Base-by-base conservation (phyloP, 2,329 filamentous ascomycete species). In the Ophiostoma himal-ulmi region DNA sequence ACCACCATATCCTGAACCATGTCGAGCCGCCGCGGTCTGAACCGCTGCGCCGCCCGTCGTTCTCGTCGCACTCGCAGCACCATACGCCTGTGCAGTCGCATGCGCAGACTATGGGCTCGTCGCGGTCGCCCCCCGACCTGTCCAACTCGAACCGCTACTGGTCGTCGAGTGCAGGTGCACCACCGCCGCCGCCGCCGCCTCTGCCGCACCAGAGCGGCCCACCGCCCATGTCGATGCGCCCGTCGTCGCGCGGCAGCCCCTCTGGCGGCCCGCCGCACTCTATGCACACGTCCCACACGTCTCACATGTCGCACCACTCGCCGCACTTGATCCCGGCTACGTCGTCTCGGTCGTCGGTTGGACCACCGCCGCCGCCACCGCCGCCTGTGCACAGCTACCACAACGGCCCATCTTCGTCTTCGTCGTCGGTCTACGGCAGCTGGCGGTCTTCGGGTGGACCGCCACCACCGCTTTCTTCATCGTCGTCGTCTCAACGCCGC, bases 111-210 rank as follows among this genome's bases (percentile, higher is more conserved):
- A 68, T 62, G 34, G 65, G 67, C 22, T 67, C 69, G 68, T 69
- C 65, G 5, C 70, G 70, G 17, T 73, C 72, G 8, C 71, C 71
- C 7, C 72, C 69, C 1, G 70, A 73, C 17, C 44, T 20, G 44
- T 17, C 44, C 34, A 66, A 67, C 52, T 26, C 48, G 22, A 36
- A 37, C 34, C 70, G 70, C 4, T 73, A 73, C 54, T 73, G 72
- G 72, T 39, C 68, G 0, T 67, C 70, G 22, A 20, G 36, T 8
- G 60, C 65, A 13, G 26, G 36, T 6, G 66, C 66, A 20, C 68
- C 73, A 20, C 69, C 73, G 13, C 70, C 72, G 13, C 70, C 72
- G n/a, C 69, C 72, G 3, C 69, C 73, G 41, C 72, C 72, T 14
- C 60, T 71, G 39, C 54, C 72, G 1, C 73, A 71, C 69, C 71